A percentile compares a stretch with the other conserved stretches of the same genome.
Conservation (phyloP, 768 basidiomycete genomes). For the Kwoniella newhampshirensis region DNA sequence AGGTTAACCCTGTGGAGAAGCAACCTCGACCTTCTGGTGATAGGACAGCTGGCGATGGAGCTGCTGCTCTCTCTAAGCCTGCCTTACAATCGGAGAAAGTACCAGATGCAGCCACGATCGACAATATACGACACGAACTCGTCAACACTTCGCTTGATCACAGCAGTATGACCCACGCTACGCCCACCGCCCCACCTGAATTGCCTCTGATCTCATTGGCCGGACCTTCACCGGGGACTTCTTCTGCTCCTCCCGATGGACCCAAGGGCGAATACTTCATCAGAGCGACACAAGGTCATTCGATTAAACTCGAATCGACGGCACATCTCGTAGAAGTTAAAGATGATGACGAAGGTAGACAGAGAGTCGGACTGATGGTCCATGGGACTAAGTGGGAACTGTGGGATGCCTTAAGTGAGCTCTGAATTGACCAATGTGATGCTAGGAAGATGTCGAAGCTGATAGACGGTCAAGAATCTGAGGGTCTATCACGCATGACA, state of each 20-base stretch:
- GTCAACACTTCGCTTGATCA: too few species aligned
- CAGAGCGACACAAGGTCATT: conserved; percentile 51
- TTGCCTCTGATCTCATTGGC: conserved; percentile 34
- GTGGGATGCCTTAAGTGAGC: conserved; percentile 48
- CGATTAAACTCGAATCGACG: conserved; percentile 42
- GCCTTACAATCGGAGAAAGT: background rate
- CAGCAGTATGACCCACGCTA: too few species aligned
- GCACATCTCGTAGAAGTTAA: conserved; percentile 39
- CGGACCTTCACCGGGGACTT: background rate
- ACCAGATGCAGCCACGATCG: background rate
- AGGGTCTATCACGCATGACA: conserved; percentile 76
- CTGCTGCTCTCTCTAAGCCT: too few species aligned
- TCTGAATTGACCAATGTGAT: too few species aligned
- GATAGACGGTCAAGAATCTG: conserved; percentile 5
- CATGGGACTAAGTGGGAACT: conserved; percentile 49
- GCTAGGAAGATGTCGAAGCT: too few species aligned
- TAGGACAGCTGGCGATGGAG: too few species aligned
- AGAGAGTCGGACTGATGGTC: conserved; percentile 58
- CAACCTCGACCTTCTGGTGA: too few species aligned
- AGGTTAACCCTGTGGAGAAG: too few species aligned
- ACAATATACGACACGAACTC: too few species aligned
- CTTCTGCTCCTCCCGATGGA: conserved; percentile 2
- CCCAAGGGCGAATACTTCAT: conserved; percentile 46
- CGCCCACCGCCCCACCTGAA: conserved; percentile 14
- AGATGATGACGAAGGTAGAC: conserved; percentile 60